Evolutionary conservation across 202 grass and related monocot species (phyloP), one percentile per base, ranked within the genome.

Genomic region (Setaria italica): DNA sequence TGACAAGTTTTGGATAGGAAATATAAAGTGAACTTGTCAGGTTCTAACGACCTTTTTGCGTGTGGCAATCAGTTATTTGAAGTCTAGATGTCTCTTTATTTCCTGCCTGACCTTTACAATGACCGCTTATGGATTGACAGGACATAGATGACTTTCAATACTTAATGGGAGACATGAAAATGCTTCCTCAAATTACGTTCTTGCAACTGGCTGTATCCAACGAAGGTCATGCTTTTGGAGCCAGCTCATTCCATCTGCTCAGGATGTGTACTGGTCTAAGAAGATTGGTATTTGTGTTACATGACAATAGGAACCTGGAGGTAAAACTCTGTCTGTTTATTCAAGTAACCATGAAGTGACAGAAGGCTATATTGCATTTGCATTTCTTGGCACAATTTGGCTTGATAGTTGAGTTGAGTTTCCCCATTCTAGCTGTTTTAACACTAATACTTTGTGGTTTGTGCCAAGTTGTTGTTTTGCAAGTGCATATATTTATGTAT

Each of bases 101-200:
- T 9, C 20, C 56, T 55, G 33, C 56, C 17, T 73, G 48, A 74
- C 25, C 48, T 74, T 51, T 34, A 25, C 12, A 34, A 49, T 50
- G 21, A 51, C 59, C 43, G 29, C 50, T 57, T 76, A 77, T 60
- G 74, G 14, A 60, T 43, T 3, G 3, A 15, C 55, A 60, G 74
- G 19, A 60, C 37, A 42, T 77, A 11, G 0, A 11, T 77, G 30
- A 54, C 72, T 50, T 5, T 25, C 79, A 71, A 51, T 78, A 71
- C 65, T 78, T 83, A 55, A 71, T 83, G 72, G 80, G 62, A 71
- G 65, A 78, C 16, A 78, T 83, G 34, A 71, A 11, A 63, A n/a
- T 71, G 67, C 46, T 78, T 21, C 86, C 86, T 78, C 21, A 46
- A 19, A 60, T 71, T 54, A 20, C 3, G 37, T 43, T 11, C 45